Percentiles rank a stretch among this genome's conserved stretches.
Evolutionary conservation across 140 eudicot genomes (phyloP).

Genomic region (Erigeron philadelphicus): DNA sequence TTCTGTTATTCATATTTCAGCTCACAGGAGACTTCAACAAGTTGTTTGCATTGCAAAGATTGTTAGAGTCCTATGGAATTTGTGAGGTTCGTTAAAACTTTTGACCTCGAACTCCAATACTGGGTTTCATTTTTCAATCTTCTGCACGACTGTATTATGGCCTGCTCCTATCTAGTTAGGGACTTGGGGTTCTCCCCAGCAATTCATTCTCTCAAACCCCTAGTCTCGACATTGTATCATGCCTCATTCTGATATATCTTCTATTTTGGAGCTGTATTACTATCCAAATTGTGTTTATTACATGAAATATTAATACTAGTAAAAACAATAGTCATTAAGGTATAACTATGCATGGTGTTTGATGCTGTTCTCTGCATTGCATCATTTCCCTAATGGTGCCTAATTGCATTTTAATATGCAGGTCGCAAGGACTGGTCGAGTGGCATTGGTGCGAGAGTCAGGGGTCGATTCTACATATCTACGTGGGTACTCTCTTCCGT

Average conservation of each 20-base stretch:
- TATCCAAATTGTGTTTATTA: background rate
- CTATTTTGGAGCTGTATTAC: background rate
- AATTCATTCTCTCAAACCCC: background rate
- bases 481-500: constrained; percentile 58
- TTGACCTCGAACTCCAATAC: background rate
- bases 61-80: constrained; percentile 78
- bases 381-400: background rate
- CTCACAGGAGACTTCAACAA: constrained; percentile 78
- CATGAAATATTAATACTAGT: no score
- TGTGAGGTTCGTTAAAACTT: constrained; percentile 59
- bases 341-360: constrained; percentile 3
- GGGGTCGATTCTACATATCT: constrained; percentile 79
- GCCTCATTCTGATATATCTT: background rate
- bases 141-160: background rate
- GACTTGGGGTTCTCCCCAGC: no score
- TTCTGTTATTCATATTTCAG: constrained; percentile 32
- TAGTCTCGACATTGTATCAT: background rate
- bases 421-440: constrained; percentile 95
- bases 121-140: no score
- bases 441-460: constrained; percentile 77
- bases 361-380: background rate
- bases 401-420: constrained; percentile 21
- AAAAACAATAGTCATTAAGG: no score
- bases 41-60: constrained; percentile 70
- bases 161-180: no score